phyloP scores from a whole-genome alignment of 768 basidiomycete genomes.

The Cystoderma amianthinum region DNA sequence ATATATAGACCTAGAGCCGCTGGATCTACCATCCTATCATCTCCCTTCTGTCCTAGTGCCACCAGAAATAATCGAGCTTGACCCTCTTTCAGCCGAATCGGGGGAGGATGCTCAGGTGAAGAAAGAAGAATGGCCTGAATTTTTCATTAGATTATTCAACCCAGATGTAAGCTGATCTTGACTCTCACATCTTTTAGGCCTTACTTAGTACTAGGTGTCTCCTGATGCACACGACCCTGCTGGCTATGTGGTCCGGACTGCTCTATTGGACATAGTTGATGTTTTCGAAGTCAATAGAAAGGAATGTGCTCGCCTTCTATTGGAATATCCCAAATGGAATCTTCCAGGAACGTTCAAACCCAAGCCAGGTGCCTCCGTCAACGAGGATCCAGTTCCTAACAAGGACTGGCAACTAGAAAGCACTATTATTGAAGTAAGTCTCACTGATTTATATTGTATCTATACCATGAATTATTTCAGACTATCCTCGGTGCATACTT shows the following conservation, averaged over 20 bases:
- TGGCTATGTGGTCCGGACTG: slow-evolving; percentile 75
- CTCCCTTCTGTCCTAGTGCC: slow-evolving; percentile 80
- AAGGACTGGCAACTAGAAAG: slow-evolving; percentile 89
- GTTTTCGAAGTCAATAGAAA: slow-evolving; percentile 96
- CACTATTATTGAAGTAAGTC: slow-evolving; percentile 70
- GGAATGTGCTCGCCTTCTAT: slow-evolving; percentile 82
- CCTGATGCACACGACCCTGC: slow-evolving; percentile 67
- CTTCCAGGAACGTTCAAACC: slow-evolving; percentile 80
- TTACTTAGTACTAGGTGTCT: slow-evolving; percentile 45
- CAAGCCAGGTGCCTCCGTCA: slow-evolving; percentile 51
- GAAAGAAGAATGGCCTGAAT: slow-evolving; percentile 81
- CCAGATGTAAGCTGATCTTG: slow-evolving; percentile 30
- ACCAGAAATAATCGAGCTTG: slow-evolving; percentile 81
- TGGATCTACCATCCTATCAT: slow-evolving; percentile 48
- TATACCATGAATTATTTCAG: slow-evolving; percentile 23
- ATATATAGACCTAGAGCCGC: slow-evolving; percentile 42
- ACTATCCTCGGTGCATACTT: slow-evolving; percentile 69
- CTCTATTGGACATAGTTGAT: slow-evolving; percentile 70
- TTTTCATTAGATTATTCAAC: slow-evolving; percentile 62
- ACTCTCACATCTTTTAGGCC: slow-evolving; percentile 1
- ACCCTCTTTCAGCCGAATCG: slow-evolving; percentile 58
- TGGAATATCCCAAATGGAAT: slow-evolving; percentile 85
- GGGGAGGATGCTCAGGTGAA: slow-evolving; percentile 69
- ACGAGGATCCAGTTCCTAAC: slow-evolving; percentile 43
- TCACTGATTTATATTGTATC: slow-evolving; percentile 1